Evolutionary conservation across 2,329 filamentous ascomycete species (phyloP), one percentile per base, ranked within the genome.

Genomic region (Didymella pinodella): DNA sequence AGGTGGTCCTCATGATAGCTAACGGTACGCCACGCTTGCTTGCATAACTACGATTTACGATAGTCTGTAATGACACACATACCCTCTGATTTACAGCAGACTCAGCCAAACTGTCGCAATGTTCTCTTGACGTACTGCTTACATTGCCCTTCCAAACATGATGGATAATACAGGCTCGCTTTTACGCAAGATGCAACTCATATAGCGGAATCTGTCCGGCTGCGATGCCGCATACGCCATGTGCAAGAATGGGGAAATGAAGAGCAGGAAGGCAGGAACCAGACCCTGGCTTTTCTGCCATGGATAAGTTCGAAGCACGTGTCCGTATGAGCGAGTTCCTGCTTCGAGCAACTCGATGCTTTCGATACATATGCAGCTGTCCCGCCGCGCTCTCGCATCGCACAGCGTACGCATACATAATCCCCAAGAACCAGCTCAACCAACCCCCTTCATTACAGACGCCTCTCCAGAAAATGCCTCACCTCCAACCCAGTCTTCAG

Each of bases 401-500:
- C 7, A 26, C 40, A 26, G 22, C 11, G 40, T 12, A 20, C 18
- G 4, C 22, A 11, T 18, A 40, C 36, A 4, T 12, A 12, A 3
- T 8, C 8, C n/a, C 20, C 8, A 11, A 40, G 7, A 16, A 32
- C 6, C 12, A 16, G 12, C 4, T 4, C 16, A 11, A 6, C 20
- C 14, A n/a, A 8, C 34, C 10, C 7, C 10, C 26, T 22, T 22
- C 7, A 3, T 31, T 20, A 52, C 34, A 8, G 8, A 6, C 18
- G 14, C 10, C 16, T 18, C 34, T 62, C 63, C 32, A 74, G 63
- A 41, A 64, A 54, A 4, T 57, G 50, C 48, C 69, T 63, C 32
- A 75, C 63, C 44, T 65, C 56, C 40, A 75, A 43, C 63, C 74
- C 73, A 5, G 57, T 66, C 38, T 71, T 61, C 44, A 75, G 64